Evolutionary conservation across 768 basidiomycete species (phyloP), one percentile per base, ranked within the genome.

Genomic region (Lentinula guzmanii): DNA sequence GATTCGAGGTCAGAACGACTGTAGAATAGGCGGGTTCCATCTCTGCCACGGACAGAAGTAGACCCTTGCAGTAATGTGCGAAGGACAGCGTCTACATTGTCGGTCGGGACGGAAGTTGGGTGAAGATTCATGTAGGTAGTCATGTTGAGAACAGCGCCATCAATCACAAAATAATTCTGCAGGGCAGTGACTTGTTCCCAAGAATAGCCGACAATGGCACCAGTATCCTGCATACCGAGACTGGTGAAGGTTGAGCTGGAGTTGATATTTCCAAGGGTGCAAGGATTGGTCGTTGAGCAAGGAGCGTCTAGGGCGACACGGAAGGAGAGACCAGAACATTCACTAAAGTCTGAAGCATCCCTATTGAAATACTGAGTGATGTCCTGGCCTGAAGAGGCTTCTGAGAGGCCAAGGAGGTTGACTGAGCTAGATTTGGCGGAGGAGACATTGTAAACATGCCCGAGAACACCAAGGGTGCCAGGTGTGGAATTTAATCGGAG

Each of bases 101-200:
- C 97, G 57, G 80, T 77, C 6, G 85, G 68, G 56, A 95, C 80
- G 10, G 90, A 69, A 33, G 66, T 81, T 21, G 86, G 85, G 66
- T 97, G 90, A 18, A 87, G 80, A 24, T 75, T 71, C 58, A 97
- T 78, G 77, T 99, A 99, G 5, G 94, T 88, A 58, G 81, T 81
- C 77, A 99, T 83, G 75, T 99, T 97, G 70, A 98, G 86, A 51
- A 99, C 97, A 42, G 87, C 84, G 35, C 97, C 97, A 67, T 98
- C 95, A 59, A 98, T 72, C 37, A 98, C 95, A 67, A 98, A 75
- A 76, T 90, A 95, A 68, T 88, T 84, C 41, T 77, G 63, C 18
- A 91, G 76, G n/a, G 66, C 70, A 1, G 88, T 81, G 28, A 98
- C 89, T 70, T 98, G 93, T 52, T 82, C 79, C 97, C 97, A 99